Evolutionary conservation across 139 green algal genomes (phyloP), one percentile per base, ranked within the genome.

Genomic region (Chlorella sp.): DNA sequence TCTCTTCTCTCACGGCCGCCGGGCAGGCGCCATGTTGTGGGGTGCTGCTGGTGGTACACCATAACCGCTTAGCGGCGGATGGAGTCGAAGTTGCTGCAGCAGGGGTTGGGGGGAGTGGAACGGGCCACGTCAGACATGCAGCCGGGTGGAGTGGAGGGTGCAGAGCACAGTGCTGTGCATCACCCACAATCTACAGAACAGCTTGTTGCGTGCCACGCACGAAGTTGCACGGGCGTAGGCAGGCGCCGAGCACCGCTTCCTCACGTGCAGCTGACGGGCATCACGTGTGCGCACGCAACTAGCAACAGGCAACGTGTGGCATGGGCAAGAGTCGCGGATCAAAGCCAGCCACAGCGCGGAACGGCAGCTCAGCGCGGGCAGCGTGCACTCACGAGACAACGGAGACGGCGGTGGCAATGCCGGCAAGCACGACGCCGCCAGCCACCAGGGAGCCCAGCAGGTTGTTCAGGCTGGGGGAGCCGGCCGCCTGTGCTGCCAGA

Each of bases 391-490:
- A 88, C 84, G 96, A 97, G 57, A 99, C 96, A 0, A 92, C 94
- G 28, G 95, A 96, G 78, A 99, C 92, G 37, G 95, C 97, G n/a
- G 88, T 83, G 7, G 92, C 95, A 85, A 99, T 99, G 80, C 48
- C 94, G 37, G 83, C 94, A 82, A 99, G 95, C 34, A 99, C 96
- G 2, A 94, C 82, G 71, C 91, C 97, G 68, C 97, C 97, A 32
- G 97, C 97, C 34, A 98, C 83, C 88, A 99, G 94, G 77, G 93
- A 97, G 91, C 95, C 93, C 21, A 99, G 87, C 91, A 99, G 95
- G 96, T 99, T 99, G 91, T 95, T 96, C 80, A 99, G 95, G 53
- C 97, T 99, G 42, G 97, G 97, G 34, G 97, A 99, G 11, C 97
- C 93, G 30, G 94, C 94, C 39, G 97, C 97, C 93, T 97, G 89